These are phyloP conservation scores for Ambrosia trifida DNA, from an alignment of 129 eudicot genomes.

Conservation along the genomic window DNA sequence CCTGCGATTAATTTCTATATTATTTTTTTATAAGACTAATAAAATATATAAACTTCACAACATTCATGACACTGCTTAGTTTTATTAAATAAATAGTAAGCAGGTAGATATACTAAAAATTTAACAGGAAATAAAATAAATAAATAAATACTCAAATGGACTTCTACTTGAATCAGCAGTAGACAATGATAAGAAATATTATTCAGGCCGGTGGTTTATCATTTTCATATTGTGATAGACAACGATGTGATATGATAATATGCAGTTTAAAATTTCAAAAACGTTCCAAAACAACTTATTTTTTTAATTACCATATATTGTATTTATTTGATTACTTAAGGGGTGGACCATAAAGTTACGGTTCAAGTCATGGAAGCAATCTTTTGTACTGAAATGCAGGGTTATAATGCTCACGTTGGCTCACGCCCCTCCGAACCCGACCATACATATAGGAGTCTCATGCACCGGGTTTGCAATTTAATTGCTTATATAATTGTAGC, in stretches of 20 bases:
- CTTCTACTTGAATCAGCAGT: slow-evolving; percentile 4
- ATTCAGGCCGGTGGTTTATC: slow-evolving; percentile 33
- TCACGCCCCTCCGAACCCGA: no score
- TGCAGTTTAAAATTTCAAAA: not conserved
- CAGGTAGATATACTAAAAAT: slow-evolving; percentile 23
- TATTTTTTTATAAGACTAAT: not conserved
- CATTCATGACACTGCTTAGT: slow-evolving; percentile 17
- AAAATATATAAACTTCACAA: slow-evolving; percentile 7
- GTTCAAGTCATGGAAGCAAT: no score
- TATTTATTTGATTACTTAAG: not conserved
- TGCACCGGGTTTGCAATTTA: not conserved
- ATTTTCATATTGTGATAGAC: not conserved
- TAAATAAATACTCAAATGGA: not conserved
- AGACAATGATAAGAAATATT: slow-evolving; percentile 9
- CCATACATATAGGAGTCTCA: no score
- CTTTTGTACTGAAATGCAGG: no score
- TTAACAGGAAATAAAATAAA: not conserved
- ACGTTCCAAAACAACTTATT: not conserved
- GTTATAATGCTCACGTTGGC: no score
- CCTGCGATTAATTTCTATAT: not conserved
- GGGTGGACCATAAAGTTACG: no score
- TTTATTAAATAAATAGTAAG: slow-evolving; percentile 20
- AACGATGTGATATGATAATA: slow-evolving; percentile 12
- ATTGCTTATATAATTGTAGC: not conserved
- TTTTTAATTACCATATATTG: not conserved